A percentile compares a stretch with the other conserved stretches of the same genome.
These are phyloP conservation scores for Candida jianshihensis DNA, from an alignment of 805 yeast genomes.

Conservation along the genomic window DNA sequence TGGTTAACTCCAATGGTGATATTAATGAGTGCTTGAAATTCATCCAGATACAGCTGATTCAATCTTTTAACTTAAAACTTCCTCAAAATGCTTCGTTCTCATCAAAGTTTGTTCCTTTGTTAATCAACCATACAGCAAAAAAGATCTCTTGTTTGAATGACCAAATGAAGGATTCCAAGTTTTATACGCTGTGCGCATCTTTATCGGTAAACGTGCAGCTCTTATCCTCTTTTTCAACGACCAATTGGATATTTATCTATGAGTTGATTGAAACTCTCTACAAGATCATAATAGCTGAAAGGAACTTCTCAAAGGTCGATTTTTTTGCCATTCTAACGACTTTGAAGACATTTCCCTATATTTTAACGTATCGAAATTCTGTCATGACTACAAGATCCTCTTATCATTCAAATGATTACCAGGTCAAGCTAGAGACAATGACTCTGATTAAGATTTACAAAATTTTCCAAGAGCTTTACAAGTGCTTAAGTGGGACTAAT, in stretches of 20 bases:
- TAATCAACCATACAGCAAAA: slow-evolving; percentile 3
- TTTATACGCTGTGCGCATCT: slow-evolving; percentile 14
- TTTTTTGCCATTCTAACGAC: slow-evolving; percentile 13
- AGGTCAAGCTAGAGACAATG: slow-evolving; percentile 8
- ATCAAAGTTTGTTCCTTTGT: slow-evolving; percentile 2
- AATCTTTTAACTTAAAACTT: slow-evolving; percentile 5
- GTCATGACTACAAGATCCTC: too few relatives aligned
- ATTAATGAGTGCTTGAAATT: slow-evolving; percentile 10
- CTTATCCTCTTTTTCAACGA: slow-evolving; percentile 4
- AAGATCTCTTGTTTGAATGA: slow-evolving; percentile 4
- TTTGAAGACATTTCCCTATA: slow-evolving; percentile 9
- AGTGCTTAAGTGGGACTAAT: slow-evolving; percentile 13
- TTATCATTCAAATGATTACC: slow-evolving; percentile 1
- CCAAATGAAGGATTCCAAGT: slow-evolving; percentile 10
- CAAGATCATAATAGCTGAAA: slow-evolving; percentile 7
- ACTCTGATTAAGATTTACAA: slow-evolving; percentile 11
- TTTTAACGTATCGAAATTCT: slow-evolving; percentile 11
- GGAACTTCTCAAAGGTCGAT: slow-evolving; percentile 11
- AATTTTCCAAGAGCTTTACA: slow-evolving; percentile 4
- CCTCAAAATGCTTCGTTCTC: slow-evolving; percentile 2
- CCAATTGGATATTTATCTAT: slow-evolving; percentile 14
- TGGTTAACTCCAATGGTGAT: slow-evolving; percentile 10
- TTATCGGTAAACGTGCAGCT: slow-evolving; percentile 14
- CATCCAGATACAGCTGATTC: slow-evolving; percentile 10
- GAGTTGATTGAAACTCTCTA: slow-evolving; percentile 8